Percentiles rank a stretch among this genome's conserved stretches.
These are phyloP conservation scores for Fusarium citri DNA, from an alignment of 2,329 filamentous ascomycete species.

Conservation along the genomic window DNA sequence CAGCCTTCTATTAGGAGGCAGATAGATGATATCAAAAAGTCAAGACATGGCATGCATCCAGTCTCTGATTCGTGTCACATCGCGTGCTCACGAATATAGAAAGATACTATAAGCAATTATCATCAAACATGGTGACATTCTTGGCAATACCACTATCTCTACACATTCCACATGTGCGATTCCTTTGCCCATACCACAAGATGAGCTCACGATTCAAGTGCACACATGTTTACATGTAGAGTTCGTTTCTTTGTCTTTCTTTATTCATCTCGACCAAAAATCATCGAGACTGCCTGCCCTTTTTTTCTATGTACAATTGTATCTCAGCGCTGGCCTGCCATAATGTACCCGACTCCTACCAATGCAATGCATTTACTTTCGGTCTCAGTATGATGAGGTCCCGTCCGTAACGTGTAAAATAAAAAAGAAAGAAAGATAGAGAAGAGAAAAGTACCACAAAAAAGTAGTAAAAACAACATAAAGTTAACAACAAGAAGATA, in stretches of 20 bases:
- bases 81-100: neutral
- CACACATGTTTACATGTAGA: neutral
- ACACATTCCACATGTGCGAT: slow-evolving; percentile 13
- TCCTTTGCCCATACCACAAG: neutral
- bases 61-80: slow-evolving; percentile 4
- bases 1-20: neutral
- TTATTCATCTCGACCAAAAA: slow-evolving; percentile 26
- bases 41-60: slow-evolving; percentile 8
- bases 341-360: slow-evolving; percentile 45
- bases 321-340: slow-evolving; percentile 44
- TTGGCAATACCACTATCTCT: neutral
- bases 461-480: slow-evolving; percentile 18
- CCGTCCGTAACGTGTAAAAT: slow-evolving; percentile 26
- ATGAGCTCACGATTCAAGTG: neutral
- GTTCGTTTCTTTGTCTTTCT: slow-evolving; percentile 28
- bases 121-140: neutral
- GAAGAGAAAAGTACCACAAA: neutral
- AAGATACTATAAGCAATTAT: neutral
- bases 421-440: slow-evolving; percentile 6
- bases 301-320: slow-evolving; percentile 47
- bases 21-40: neutral
- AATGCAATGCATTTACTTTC: slow-evolving; percentile 46
- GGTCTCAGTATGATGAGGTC: slow-evolving; percentile 32
- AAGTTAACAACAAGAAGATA: slow-evolving; percentile 19
- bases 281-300: slow-evolving; percentile 38